Evolutionary conservation across 768 basidiomycete species (phyloP).

Genomic region (Mycena olivaceomarginata): DNA sequence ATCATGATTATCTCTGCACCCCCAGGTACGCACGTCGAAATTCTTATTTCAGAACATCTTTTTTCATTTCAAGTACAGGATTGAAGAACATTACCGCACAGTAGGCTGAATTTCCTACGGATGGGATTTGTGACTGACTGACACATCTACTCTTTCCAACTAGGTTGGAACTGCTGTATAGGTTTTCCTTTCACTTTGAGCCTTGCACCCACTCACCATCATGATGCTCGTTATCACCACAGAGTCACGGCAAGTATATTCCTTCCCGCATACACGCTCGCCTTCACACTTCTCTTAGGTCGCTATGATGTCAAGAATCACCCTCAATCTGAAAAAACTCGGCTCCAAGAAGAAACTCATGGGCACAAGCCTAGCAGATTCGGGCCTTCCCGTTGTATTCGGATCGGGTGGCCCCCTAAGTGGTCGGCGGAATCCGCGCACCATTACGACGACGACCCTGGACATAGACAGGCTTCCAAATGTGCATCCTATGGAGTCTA

Average conservation of each 20-base stretch:
- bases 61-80: conserved; percentile 42
- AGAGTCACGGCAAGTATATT: not conserved
- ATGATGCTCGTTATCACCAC: not conserved
- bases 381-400: conserved; percentile 3
- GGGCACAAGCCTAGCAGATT: not conserved
- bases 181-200: conserved; percentile 20
- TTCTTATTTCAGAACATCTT: not conserved
- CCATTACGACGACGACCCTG: not conserved
- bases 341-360: not conserved
- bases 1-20: conserved; percentile 67
- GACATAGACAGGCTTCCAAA: not conserved
- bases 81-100: conserved; percentile 69
- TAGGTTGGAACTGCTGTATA: conserved; percentile 64
- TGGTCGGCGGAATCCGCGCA: not conserved
- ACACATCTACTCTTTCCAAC: too few species aligned
- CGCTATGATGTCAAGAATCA: conserved; percentile 83
- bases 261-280: conserved; percentile 40
- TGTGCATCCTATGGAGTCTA: not conserved
- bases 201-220: too few species aligned
- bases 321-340: conserved; percentile 72
- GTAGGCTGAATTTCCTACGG: conserved; percentile 51
- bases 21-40: conserved; percentile 32
- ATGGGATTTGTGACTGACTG: not conserved
- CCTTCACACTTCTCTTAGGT: conserved; percentile 53
- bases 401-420: not conserved